phyloP scores from a whole-genome alignment of 495 filamentous ascomycete genomes.

The Schizothecium vesticola region DNA sequence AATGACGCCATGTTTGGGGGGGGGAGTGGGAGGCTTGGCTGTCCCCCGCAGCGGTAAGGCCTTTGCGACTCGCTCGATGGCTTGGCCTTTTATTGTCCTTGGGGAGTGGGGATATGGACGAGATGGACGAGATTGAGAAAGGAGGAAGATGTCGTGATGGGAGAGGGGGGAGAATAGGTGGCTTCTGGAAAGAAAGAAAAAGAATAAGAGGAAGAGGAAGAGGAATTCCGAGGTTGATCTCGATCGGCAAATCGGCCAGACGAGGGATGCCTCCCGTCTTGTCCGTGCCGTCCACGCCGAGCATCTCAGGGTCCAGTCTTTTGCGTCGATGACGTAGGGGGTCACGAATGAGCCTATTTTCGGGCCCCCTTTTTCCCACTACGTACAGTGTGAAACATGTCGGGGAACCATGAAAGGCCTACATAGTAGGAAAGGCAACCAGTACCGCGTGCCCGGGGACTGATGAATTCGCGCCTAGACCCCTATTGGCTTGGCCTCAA shows the following conservation, averaged over 20 bases:
- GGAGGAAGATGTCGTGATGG: neutral
- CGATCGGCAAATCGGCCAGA: neutral
- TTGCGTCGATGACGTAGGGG: neutral
- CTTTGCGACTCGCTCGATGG: too few relatives aligned
- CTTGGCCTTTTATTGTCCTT: too few relatives aligned
- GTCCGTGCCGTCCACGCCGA: too few relatives aligned
- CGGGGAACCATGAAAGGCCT: neutral
- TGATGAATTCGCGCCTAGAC: neutral
- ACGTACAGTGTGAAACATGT: neutral
- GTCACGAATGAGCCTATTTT: neutral
- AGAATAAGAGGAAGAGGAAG: too few relatives aligned
- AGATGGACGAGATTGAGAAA: too few relatives aligned
- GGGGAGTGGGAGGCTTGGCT: neutral
- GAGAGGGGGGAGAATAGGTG: neutral
- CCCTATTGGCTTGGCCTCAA: too few relatives aligned
- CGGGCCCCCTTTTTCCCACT: neutral
- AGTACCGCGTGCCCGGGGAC: too few relatives aligned
- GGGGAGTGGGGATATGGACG: too few relatives aligned
- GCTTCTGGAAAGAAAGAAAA: neutral
- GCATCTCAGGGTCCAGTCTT: neutral
- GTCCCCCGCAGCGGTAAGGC: neutral
- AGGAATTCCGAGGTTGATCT: neutral
- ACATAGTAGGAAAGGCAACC: too few relatives aligned
- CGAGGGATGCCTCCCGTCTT: too few relatives aligned
- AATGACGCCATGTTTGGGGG: slow-evolving; percentile 14